These are phyloP conservation scores for Aspergillus pseudonomiae DNA, from an alignment of 2,329 filamentous ascomycete species.

Conservation along the genomic window DNA sequence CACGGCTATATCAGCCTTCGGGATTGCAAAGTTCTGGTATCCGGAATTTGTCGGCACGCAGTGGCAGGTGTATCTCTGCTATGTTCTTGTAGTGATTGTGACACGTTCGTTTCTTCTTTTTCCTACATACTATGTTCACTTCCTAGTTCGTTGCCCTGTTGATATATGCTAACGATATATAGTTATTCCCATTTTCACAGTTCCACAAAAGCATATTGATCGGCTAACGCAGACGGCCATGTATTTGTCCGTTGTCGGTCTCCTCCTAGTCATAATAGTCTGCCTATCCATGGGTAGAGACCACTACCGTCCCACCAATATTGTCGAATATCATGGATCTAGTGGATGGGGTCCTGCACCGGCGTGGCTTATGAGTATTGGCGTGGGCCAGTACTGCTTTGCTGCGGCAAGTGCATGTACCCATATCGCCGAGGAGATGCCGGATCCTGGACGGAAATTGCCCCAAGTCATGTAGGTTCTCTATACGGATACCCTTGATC, in stretches of 20 bases:
- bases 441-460: slow-evolving; percentile 17
- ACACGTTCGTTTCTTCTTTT: slow-evolving; percentile 9
- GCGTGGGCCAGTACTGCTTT: slow-evolving; percentile 20
- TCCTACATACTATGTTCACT: neutral
- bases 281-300: slow-evolving; percentile 17
- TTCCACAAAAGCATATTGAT: slow-evolving; percentile 18
- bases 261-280: slow-evolving; percentile 14
- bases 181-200: slow-evolving; percentile 23
- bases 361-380: slow-evolving; percentile 21
- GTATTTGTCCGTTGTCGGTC: slow-evolving; percentile 14
- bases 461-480: slow-evolving; percentile 21
- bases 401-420: slow-evolving; percentile 16
- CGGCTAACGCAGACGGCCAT: slow-evolving; percentile 17
- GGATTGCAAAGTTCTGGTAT: slow-evolving; percentile 16
- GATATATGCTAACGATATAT: neutral
- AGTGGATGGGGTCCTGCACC: slow-evolving; percentile 16
- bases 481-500: neutral
- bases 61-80: slow-evolving; percentile 25
- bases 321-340: slow-evolving; percentile 5
- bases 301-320: slow-evolving; percentile 7
- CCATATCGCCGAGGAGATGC: slow-evolving; percentile 24
- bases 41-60: slow-evolving; percentile 14
- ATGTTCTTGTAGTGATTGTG: slow-evolving; percentile 17
- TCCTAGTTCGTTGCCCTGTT: neutral
- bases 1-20: slow-evolving; percentile 22